Evolutionary conservation across 345 rosid genomes (phyloP), one percentile per base, ranked within the genome.

Genomic region (Laguncularia racemosa): DNA sequence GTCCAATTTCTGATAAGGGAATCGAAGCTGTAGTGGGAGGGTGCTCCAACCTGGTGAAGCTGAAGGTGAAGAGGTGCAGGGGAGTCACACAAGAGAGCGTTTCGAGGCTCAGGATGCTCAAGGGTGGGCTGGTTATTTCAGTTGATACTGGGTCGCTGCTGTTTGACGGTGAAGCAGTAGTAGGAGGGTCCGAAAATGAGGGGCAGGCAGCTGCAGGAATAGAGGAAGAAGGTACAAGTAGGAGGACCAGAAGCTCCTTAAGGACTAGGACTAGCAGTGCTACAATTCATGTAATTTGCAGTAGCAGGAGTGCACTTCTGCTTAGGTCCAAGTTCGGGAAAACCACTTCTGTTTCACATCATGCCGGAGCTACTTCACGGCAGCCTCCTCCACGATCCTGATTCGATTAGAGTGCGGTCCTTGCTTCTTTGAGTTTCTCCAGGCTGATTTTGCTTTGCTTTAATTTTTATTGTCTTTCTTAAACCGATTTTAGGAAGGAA

Each of bases 1-100:
- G 84, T 58, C 80, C 84, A 2, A 55, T 79, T 16, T 64, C 84
- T 0, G 62, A 56, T 38, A 18, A 21, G 8, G 80, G 80, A n/a
- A 65, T 79, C 1, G 69, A 62, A 66, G 78, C 76, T 2, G 60
- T 75, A 2, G 76, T 61, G 1, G 57, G 44, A 1, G 83, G 83
- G 15, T 78, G 78, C 18, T 59, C 76, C 7, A 67, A 56, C 53
- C 62, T 78, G 55, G 75, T 75, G 68, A 78, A 78, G 56, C 40
- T 78, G 73, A 78, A 75, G 67, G 76, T 78, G 55, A 78, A 78
- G 75, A 69, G 77, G 53, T 78, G 78, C 56, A 61, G 63, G 52
- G 80, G 72, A 16, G 62, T 78, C 16, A 67, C 64, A 13, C 58
- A 49, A 17, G 69, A 50, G 28, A 56, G 60, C 13, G 58, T 67